Percentiles rank a stretch among this genome's conserved stretches.
phyloP scores from a whole-genome alignment of 352 stramenopile genomes.

The Aphanomyces cochlioides region DNA sequence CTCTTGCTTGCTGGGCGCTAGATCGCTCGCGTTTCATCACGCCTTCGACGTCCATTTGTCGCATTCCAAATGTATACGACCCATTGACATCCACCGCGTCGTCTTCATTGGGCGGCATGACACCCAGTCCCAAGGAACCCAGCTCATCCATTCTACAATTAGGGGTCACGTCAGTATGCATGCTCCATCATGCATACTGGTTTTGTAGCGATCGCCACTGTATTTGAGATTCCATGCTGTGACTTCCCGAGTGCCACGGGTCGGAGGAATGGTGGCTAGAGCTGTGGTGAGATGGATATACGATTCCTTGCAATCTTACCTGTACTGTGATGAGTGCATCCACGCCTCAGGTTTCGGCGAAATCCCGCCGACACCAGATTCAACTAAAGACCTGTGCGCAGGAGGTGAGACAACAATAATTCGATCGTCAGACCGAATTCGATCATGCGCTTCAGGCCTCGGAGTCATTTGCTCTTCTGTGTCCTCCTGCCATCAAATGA shows the following conservation, averaged over 20 bases:
- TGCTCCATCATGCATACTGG: background rate
- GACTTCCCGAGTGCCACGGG: no score
- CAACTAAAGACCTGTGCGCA: no score
- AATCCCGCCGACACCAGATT: background rate
- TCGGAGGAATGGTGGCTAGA: no score
- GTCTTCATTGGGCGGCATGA: slow-evolving; percentile 19
- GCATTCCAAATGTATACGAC: slow-evolving; percentile 9
- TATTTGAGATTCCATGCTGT: background rate
- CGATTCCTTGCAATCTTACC: no score
- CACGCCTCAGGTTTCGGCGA: slow-evolving; percentile 9
- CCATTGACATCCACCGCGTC: background rate
- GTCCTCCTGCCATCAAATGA: slow-evolving; percentile 3
- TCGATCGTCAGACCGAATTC: background rate
- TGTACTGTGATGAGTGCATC: background rate
- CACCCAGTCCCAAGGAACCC: slow-evolving; percentile 11
- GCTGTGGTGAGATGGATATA: no score
- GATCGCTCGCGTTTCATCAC: background rate
- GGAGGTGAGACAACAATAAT: no score
- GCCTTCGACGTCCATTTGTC: background rate
- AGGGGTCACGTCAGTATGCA: no score
- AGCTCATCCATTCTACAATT: slow-evolving; percentile 18
- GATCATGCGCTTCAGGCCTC: slow-evolving; percentile 1
- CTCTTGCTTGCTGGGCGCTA: background rate
- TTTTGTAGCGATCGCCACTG: slow-evolving; percentile 21
- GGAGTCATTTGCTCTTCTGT: slow-evolving; percentile 18